Evolutionary conservation across 2,329 filamentous ascomycete genomes (phyloP).

Genomic region (Ploettnerulaceae sp.): DNA sequence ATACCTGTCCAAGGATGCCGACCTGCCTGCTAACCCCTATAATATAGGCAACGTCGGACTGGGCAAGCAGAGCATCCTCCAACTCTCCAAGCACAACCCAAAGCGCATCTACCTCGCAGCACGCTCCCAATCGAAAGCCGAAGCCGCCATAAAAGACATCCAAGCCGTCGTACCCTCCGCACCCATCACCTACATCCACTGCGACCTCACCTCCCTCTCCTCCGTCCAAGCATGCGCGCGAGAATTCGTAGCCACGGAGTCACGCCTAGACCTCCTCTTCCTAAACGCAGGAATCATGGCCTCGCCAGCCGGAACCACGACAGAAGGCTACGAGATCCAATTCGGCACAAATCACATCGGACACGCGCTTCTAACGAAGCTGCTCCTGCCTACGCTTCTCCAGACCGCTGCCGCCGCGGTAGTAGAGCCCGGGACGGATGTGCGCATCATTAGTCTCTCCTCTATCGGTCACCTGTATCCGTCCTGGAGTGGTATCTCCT

Average conservation of each 20-base stretch:
- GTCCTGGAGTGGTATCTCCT: slow-evolving; percentile 27
- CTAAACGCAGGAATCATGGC: slow-evolving; percentile 45
- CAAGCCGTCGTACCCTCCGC: slow-evolving; percentile 24
- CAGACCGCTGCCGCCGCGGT: slow-evolving; percentile 26
- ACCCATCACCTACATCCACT: slow-evolving; percentile 36
- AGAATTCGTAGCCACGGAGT: slow-evolving; percentile 34
- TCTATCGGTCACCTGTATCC: slow-evolving; percentile 15
- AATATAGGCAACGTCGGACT: slow-evolving; percentile 38
- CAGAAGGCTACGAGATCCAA: slow-evolving; percentile 45
- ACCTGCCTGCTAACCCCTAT: not conserved
- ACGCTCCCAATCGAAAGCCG: slow-evolving; percentile 35
- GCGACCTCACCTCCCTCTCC: slow-evolving; percentile 43
- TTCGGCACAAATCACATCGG: slow-evolving; percentile 48
- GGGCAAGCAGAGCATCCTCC: slow-evolving; percentile 40
- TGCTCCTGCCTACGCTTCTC: slow-evolving; percentile 35
- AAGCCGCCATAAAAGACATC: slow-evolving; percentile 39
- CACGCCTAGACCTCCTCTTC: slow-evolving; percentile 42
- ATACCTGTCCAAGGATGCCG: not conserved
- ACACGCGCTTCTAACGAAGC: slow-evolving; percentile 42
- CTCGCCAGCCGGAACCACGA: slow-evolving; percentile 35
- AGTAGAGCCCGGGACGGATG: slow-evolving; percentile 19
- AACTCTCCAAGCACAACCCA: slow-evolving; percentile 40
- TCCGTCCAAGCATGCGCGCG: slow-evolving; percentile 40
- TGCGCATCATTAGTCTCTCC: slow-evolving; percentile 19
- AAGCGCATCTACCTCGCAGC: slow-evolving; percentile 37